phyloP scores from a whole-genome alignment of 352 stramenopile species.

The Phytophthora sansomeana region DNA sequence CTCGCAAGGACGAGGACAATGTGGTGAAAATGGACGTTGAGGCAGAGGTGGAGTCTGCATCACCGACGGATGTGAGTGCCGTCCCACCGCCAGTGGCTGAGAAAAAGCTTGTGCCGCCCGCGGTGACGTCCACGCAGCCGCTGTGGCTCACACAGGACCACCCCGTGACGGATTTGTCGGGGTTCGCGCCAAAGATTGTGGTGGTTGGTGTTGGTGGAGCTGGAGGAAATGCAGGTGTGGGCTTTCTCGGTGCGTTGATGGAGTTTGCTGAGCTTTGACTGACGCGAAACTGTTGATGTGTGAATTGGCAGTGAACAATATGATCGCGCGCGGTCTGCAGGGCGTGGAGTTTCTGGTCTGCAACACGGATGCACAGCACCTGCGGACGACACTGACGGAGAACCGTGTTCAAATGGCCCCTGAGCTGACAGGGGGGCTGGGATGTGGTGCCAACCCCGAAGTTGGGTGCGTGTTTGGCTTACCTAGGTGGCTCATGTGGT shows the following conservation, averaged over 20 bases:
- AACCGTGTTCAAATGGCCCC: constrained; percentile 92
- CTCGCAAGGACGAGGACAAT: constrained; percentile 46
- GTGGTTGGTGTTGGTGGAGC: constrained; percentile 89
- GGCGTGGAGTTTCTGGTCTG: constrained; percentile 91
- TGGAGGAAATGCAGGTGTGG: constrained; percentile 84
- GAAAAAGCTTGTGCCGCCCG: constrained; percentile 50
- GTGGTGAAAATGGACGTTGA: constrained; percentile 6
- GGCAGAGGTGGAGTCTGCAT: constrained; percentile 1
- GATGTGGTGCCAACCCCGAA: constrained; percentile 85
- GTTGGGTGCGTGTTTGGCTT: constrained; percentile 52
- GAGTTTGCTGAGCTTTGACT: background rate
- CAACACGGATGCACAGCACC: constrained; percentile 93
- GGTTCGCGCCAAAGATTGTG: constrained; percentile 88
- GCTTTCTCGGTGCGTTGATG: background rate
- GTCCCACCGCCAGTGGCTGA: constrained; percentile 16
- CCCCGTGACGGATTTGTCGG: constrained; percentile 65
- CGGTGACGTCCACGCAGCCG: constrained; percentile 67
- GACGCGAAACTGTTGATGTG: background rate
- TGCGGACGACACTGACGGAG: constrained; percentile 90
- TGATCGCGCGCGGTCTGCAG: constrained; percentile 86
- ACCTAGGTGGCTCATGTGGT: background rate
- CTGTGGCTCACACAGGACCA: constrained; percentile 80
- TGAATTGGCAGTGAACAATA: constrained; percentile 81
- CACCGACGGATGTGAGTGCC: constrained; percentile 11
- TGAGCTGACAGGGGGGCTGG: constrained; percentile 84